These are phyloP conservation scores for Eucalyptus albens DNA, from an alignment of 345 rosid genomes.

Conservation along the genomic window DNA sequence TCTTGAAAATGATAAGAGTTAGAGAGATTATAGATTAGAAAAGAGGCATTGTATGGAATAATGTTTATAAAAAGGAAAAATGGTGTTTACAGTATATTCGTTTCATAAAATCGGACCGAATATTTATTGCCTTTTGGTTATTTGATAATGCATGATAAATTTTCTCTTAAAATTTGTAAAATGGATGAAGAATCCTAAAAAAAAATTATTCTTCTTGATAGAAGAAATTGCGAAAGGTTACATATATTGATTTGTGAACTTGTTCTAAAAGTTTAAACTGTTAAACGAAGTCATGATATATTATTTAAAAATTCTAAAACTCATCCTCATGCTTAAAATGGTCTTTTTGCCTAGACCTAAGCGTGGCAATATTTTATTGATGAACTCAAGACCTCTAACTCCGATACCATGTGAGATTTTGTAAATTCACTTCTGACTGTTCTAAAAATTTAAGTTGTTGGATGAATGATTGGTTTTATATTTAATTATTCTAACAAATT, in stretches of 20 bases:
- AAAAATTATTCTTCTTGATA: background rate
- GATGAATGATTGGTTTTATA: fast-evolving
- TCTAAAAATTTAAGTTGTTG: too few relatives aligned
- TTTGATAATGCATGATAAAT: background rate
- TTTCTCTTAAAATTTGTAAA: background rate
- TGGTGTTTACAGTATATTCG: background rate
- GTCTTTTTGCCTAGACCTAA: fast-evolving
- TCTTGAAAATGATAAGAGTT: background rate
- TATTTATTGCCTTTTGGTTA: background rate
- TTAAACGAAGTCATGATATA: fast-evolving
- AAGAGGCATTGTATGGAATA: too few relatives aligned
- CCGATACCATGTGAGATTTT: too few relatives aligned
- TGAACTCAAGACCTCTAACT: fast-evolving
- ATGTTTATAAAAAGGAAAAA: background rate
- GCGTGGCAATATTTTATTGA: fast-evolving
- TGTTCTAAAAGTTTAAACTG: fast-evolving
- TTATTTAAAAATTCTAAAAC: too few relatives aligned
- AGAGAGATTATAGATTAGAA: background rate
- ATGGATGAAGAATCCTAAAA: background rate
- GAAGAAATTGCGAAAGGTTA: fast-evolving
- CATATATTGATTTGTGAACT: background rate
- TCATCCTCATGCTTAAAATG: fast-evolving
- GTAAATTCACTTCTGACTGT: fast-evolving
- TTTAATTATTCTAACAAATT: background rate
- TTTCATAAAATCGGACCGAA: background rate